phyloP scores from a whole-genome alignment of 106 monocot genomes.

The Alisma plantagoaquatica region DNA sequence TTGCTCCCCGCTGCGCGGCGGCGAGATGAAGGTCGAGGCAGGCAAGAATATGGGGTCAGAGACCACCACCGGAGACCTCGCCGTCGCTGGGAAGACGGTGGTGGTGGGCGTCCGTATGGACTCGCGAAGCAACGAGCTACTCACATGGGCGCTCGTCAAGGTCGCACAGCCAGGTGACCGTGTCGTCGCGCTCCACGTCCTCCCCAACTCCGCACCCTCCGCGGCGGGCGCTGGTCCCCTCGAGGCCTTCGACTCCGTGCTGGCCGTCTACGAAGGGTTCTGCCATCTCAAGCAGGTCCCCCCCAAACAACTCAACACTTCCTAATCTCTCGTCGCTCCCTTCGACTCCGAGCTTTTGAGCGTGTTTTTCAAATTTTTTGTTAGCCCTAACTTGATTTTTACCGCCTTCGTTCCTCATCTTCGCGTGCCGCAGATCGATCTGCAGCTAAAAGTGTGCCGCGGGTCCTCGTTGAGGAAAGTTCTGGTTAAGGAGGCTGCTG shows the following conservation, averaged over 20 bases:
- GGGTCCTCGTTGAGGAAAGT: slow-evolving; percentile 27
- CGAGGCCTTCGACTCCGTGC: slow-evolving; percentile 36
- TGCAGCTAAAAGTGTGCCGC: slow-evolving; percentile 41
- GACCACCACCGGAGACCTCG: too few relatives aligned
- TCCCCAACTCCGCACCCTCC: slow-evolving; percentile 11
- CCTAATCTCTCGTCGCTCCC: too few relatives aligned
- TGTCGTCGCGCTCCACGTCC: slow-evolving; percentile 46
- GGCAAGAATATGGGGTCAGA: too few relatives aligned
- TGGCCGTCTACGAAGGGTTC: slow-evolving; percentile 58
- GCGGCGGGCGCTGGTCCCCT: slow-evolving; percentile 11
- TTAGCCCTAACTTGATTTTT: not conserved
- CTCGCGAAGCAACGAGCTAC: slow-evolving; percentile 35
- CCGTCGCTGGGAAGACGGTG: slow-evolving; percentile 25
- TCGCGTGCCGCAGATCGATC: slow-evolving; percentile 20
- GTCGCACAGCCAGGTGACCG: slow-evolving; percentile 35
- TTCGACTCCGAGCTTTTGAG: too few relatives aligned
- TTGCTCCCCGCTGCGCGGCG: too few relatives aligned
- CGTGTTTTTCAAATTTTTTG: not conserved
- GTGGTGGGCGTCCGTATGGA: slow-evolving; percentile 52
- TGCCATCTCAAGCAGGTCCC: slow-evolving; percentile 68
- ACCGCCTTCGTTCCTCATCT: not conserved
- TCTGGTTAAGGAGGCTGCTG: slow-evolving; percentile 23
- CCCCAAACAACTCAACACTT: too few relatives aligned
- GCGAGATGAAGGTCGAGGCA: too few relatives aligned
- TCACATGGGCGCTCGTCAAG: slow-evolving; percentile 68